A percentile compares a stretch with the other conserved stretches of the same genome.
Evolutionary conservation across 1,139 yeast genomes (phyloP).

Genomic region (Kodamaea derodonti): DNA sequence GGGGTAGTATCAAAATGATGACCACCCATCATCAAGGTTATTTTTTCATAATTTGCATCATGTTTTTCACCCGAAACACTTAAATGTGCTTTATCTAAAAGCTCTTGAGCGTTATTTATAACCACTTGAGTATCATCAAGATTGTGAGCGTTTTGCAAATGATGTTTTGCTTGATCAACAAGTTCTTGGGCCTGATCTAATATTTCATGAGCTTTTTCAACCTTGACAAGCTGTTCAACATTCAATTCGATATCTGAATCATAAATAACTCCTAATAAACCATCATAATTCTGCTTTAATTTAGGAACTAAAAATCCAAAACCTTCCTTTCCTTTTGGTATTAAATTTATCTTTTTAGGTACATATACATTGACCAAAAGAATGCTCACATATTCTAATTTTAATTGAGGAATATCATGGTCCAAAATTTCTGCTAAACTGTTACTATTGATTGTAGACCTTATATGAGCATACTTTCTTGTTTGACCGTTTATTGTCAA

Average conservation of each 20-base stretch:
- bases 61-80: not conserved
- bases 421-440: slow-evolving; percentile 20
- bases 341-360: slow-evolving; percentile 17
- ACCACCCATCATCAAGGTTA: slow-evolving; percentile 93
- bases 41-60: slow-evolving; percentile 46
- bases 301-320: slow-evolving; percentile 87
- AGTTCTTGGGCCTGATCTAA: not conserved
- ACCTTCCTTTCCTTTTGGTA: slow-evolving; percentile 53
- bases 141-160: not conserved
- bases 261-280: slow-evolving; percentile 80
- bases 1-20: slow-evolving; percentile 49
- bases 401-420: slow-evolving; percentile 1
- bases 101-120: not conserved
- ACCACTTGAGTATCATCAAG: not conserved
- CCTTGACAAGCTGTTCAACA: slow-evolving; percentile 18
- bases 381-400: slow-evolving; percentile 49
- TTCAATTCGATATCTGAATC: slow-evolving; percentile 76
- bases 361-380: slow-evolving; percentile 57
- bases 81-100: not conserved
- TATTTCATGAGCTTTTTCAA: not conserved
- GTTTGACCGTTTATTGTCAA: not conserved
- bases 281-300: slow-evolving; percentile 46
- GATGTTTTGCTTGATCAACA: not conserved
- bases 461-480: slow-evolving; percentile 45
- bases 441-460: slow-evolving; percentile 52